A percentile compares a stretch with the other conserved stretches of the same genome.
Conservation (phyloP, 306 rosid species). For the Dryas octopetala region DNA sequence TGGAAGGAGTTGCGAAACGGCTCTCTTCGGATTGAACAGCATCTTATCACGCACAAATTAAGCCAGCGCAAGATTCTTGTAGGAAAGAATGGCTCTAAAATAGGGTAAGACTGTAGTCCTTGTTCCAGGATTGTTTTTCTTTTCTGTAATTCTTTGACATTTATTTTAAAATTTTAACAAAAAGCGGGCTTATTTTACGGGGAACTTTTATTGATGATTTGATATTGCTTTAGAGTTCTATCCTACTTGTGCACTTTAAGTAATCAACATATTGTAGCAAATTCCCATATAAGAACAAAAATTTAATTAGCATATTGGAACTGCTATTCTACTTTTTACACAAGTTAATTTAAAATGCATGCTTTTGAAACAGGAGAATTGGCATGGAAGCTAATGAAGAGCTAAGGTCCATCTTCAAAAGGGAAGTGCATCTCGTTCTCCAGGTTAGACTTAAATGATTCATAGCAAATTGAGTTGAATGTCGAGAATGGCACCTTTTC, state of each 20-base stretch:
- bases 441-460: slow-evolving; percentile 67
- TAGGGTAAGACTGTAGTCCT: slow-evolving; percentile 56
- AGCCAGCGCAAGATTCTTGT: slow-evolving; percentile 94
- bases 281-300: no score
- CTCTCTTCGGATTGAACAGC: slow-evolving; percentile 91
- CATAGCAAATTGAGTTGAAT: slow-evolving; percentile 12
- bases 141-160: neutral
- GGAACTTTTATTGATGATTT: neutral
- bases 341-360: slow-evolving; percentile 7
- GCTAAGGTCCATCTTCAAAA: slow-evolving; percentile 84
- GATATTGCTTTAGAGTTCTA: neutral
- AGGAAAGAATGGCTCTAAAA: slow-evolving; percentile 90
- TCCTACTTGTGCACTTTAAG: neutral
- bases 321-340: neutral
- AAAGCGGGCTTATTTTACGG: neutral
- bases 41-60: slow-evolving; percentile 64
- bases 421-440: slow-evolving; percentile 87
- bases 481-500: slow-evolving; percentile 22
- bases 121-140: slow-evolving; percentile 7
- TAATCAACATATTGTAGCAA: neutral
- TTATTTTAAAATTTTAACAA: neutral
- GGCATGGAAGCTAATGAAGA: slow-evolving; percentile 97
- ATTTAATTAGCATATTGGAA: slow-evolving; percentile 7
- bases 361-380: slow-evolving; percentile 66
- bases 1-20: slow-evolving; percentile 96